phyloP scores from a whole-genome alignment of 495 filamentous ascomycete species.

The Aspergillus taichungensis region DNA sequence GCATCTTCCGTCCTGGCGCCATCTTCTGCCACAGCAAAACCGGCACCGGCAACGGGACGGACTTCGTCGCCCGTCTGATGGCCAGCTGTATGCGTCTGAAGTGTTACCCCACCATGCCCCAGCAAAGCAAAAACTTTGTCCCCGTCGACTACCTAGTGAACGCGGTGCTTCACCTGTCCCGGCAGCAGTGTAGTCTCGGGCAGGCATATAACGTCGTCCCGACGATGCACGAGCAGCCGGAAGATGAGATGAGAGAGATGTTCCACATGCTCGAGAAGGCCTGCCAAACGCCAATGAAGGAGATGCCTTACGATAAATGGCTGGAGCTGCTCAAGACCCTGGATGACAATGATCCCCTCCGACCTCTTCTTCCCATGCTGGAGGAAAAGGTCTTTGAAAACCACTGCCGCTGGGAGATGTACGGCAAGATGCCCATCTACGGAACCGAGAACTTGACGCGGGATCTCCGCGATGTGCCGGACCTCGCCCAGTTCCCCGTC shows the following conservation, averaged over 20 bases:
- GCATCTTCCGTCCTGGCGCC: background rate
- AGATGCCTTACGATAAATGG: constrained; percentile 1
- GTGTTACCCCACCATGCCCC: background rate
- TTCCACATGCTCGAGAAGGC: background rate
- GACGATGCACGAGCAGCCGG: background rate
- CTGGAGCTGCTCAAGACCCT: background rate
- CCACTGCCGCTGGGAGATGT: constrained; percentile 4
- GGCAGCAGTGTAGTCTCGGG: background rate
- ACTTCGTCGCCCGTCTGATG: background rate
- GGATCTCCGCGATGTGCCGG: background rate
- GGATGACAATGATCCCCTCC: background rate
- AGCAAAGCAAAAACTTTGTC: background rate
- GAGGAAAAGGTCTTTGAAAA: constrained; percentile 1
- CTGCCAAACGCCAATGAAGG: background rate
- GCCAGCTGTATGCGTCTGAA: background rate
- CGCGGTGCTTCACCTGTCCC: background rate
- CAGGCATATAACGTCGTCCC: background rate
- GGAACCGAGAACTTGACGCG: background rate
- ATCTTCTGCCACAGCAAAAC: background rate
- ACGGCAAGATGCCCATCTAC: constrained; percentile 4
- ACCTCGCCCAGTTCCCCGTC: too few species aligned
- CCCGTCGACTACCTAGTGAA: background rate
- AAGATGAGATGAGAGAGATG: background rate
- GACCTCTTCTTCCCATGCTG: constrained; percentile 2
- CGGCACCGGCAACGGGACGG: background rate